Evolutionary conservation across 2,329 filamentous ascomycete species (phyloP), one percentile per base, ranked within the genome.

Genomic region (Leptographium wingfieldii): DNA sequence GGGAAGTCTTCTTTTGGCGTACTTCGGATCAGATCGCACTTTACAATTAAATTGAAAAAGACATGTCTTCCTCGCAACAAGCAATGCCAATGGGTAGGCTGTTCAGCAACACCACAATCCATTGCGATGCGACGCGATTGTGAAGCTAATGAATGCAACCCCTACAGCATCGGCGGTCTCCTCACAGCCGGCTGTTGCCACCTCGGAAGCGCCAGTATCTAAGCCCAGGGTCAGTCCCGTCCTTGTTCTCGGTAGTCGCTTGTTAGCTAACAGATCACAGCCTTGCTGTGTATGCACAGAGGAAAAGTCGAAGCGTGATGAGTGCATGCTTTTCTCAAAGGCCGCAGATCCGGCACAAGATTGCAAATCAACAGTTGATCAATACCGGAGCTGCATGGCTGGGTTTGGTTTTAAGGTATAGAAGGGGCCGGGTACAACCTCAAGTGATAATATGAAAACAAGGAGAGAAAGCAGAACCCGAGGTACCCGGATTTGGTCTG

Each of bases 251-350:
- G 5, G 6, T 10, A 9, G 6, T 11, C 25, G 10, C 2, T n/a
- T 7, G 29, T 3, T 33, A 22, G 10, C 53, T 22, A 5, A 27
- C 38, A 55, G 12, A 46, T 55, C 22, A 52, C 69, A 96, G 90
- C 92, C 92, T 52, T 97, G 94, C 82, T 97, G 94, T 72, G 94
- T 97, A 35, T 99, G 94, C 83, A 96, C 92, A 71, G 84, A 94
- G 53, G 91, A 99, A 74, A 99, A 99, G 74, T 80, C 89, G 48
- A 82, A 82, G 67, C 90, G 94, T 64, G 94, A 99, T 76, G 92
- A 99, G 75, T 99, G 94, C 80, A 97, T 99, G 92, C 88, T 99
- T 60, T 96, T 97, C 78, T 95, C 90, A 60, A 91, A 83, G 64
- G 81, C 88, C 63, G 80, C 86, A 69, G 87, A 96, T 70, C 90